Conservation (phyloP, 2,329 filamentous ascomycete species). For the Purpureocillium lavendulum region DNA sequence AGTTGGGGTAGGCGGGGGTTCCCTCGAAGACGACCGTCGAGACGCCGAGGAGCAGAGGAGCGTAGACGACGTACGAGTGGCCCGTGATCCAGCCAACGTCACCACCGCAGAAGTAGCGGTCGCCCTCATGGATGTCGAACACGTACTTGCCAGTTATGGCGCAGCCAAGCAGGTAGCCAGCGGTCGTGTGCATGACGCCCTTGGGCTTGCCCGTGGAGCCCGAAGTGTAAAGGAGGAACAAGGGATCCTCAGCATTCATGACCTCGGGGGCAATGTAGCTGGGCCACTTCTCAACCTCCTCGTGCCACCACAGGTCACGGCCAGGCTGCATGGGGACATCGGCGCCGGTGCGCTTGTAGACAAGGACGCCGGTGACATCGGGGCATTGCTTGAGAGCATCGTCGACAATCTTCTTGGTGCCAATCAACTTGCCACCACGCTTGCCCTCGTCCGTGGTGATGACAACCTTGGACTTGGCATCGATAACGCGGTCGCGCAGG, state of each 20-base stretch:
- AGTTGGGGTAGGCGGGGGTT: conserved; percentile 93
- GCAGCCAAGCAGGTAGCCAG: conserved; percentile 87
- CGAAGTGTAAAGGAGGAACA: conserved; percentile 97
- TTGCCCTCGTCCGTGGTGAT: conserved; percentile 98
- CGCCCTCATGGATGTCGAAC: conserved; percentile 92
- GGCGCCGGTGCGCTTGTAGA: conserved; percentile 90
- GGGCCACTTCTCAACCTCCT: conserved; percentile 96
- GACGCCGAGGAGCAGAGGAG: conserved; percentile 84
- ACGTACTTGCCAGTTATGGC: conserved; percentile 96
- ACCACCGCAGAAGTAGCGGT: conserved; percentile 94
- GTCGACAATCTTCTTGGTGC: conserved; percentile 98
- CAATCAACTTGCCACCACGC: conserved; percentile 93
- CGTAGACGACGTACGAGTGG: conserved; percentile 97
- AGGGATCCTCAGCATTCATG: conserved; percentile 88
- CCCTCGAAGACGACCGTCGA: conserved; percentile 96
- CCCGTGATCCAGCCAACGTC: conserved; percentile 99
- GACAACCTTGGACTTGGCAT: conserved; percentile 84
- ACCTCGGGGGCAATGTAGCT: conserved; percentile 81
- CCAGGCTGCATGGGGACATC: conserved; percentile 86
- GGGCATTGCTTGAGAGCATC: conserved; percentile 96
- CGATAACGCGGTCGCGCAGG: conserved; percentile 86
- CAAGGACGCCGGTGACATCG: conserved; percentile 73
- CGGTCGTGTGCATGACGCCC: conserved; percentile 97
- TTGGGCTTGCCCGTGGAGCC: conserved; percentile 98
- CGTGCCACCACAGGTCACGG: conserved; percentile 96